A percentile compares a stretch with the other conserved stretches of the same genome.
phyloP scores from a whole-genome alignment of 345 rosid genomes.

The Raphanus sativus region DNA sequence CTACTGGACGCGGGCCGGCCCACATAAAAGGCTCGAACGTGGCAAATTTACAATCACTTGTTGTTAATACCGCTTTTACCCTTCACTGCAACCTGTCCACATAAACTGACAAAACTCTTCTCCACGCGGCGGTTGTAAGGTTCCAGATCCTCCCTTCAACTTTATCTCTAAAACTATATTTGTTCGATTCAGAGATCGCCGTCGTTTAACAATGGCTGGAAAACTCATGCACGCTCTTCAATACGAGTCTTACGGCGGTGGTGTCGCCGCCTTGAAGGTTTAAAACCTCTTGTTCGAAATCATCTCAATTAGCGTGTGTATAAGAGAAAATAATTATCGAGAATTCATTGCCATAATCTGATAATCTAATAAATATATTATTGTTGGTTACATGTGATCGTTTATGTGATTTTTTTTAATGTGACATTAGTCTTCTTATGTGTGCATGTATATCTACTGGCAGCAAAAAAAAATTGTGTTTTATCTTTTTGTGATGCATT shows the following conservation, averaged over 20 bases:
- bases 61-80: neutral
- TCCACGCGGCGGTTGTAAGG: neutral
- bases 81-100: neutral
- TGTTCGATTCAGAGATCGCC: neutral
- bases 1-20: neutral
- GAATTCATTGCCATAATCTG: neutral
- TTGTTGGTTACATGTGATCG: too few relatives aligned
- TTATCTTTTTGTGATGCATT: too few relatives aligned
- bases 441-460: too few relatives aligned
- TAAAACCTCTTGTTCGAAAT: neutral
- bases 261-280: constrained; percentile 45
- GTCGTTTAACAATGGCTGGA: constrained; percentile 36
- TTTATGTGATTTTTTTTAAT: too few relatives aligned
- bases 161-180: neutral
- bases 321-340: neutral
- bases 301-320: neutral
- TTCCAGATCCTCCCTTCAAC: neutral
- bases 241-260: constrained; percentile 49
- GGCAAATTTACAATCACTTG: neutral
- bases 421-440: too few relatives aligned
- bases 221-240: constrained; percentile 53
- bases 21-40: neutral
- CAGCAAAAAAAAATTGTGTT: too few relatives aligned
- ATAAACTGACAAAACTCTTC: neutral
- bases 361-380: too few relatives aligned